phyloP scores from a whole-genome alignment of 441 rosid genomes.

The Iberis amara region DNA sequence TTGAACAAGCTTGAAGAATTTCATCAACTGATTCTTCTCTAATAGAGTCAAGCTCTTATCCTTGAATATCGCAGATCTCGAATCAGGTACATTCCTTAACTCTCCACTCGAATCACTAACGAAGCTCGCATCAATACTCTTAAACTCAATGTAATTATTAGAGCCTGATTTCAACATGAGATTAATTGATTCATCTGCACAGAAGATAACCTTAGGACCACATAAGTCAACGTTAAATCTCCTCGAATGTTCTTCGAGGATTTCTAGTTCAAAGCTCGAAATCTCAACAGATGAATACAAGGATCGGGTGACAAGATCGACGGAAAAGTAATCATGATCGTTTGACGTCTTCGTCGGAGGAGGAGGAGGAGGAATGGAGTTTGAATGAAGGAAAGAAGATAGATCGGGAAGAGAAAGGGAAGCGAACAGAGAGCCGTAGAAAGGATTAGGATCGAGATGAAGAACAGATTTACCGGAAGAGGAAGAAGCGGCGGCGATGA shows the following conservation, averaged over 20 bases:
- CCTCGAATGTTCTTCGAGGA: conserved; percentile 37
- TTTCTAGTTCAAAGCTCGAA: conserved; percentile 37
- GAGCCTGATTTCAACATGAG: conserved; percentile 60
- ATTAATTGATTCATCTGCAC: conserved; percentile 66
- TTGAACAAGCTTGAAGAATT: conserved; percentile 78
- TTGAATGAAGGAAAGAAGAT: conserved; percentile 48
- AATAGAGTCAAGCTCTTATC: conserved; percentile 54
- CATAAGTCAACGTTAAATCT: conserved; percentile 62
- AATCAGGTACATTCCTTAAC: conserved; percentile 62
- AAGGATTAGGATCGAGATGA: conserved; percentile 84
- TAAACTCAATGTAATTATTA: conserved; percentile 71
- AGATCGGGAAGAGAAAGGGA: conserved; percentile 62
- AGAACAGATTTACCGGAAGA: conserved; percentile 64
- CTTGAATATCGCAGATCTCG: conserved; percentile 75
- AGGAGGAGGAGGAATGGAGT: conserved; percentile 30
- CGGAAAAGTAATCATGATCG: conserved; percentile 23
- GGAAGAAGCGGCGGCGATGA: conserved; percentile 71
- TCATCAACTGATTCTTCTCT: conserved; percentile 62
- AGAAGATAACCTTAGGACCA: conserved; percentile 72
- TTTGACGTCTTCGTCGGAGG: not conserved
- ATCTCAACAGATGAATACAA: conserved; percentile 64
- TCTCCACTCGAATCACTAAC: conserved; percentile 47
- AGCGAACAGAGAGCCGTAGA: conserved; percentile 82
- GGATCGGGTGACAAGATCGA: conserved; percentile 38
- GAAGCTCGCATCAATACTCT: conserved; percentile 72